Percentiles rank a stretch among this genome's conserved stretches.
Evolutionary conservation across 1,284 basidiomycete species (phyloP).

Genomic region (Heterobasidion occidentale): DNA sequence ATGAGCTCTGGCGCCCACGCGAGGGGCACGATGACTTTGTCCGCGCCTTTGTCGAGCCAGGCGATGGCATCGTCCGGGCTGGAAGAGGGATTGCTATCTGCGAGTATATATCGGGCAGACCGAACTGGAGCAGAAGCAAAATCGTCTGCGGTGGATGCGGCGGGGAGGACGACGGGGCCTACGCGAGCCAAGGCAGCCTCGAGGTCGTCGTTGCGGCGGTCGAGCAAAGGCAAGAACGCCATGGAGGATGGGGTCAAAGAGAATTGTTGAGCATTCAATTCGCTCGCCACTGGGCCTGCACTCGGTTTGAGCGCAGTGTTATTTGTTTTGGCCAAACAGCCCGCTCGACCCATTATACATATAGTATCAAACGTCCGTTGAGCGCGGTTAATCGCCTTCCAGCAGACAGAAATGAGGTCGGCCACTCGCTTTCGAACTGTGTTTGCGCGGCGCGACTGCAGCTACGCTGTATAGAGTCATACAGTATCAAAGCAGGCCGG

Average conservation of each 20-base stretch:
- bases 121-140: constrained; percentile 21
- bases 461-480: too few relatives aligned
- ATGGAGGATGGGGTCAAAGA: constrained; percentile 30
- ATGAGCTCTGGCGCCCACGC: constrained; percentile 60
- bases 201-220: constrained; percentile 39
- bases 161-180: constrained; percentile 64
- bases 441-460: too few relatives aligned
- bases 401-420: too few relatives aligned
- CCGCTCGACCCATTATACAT: too few relatives aligned
- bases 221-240: constrained; percentile 55
- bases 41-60: constrained; percentile 69
- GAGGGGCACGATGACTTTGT: constrained; percentile 70
- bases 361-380: too few relatives aligned
- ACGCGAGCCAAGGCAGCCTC: constrained; percentile 61
- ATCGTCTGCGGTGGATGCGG: constrained; percentile 18
- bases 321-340: too few relatives aligned
- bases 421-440: too few relatives aligned
- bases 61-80: constrained; percentile 52
- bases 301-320: too few relatives aligned
- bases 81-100: constrained; percentile 41
- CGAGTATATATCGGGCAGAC: constrained; percentile 41
- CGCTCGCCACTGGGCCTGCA: too few relatives aligned
- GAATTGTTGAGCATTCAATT: too few relatives aligned
- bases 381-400: too few relatives aligned
- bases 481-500: too few relatives aligned